These are phyloP conservation scores for Coniophora puteana DNA, from an alignment of 1,284 basidiomycete genomes.

Conservation along the genomic window DNA sequence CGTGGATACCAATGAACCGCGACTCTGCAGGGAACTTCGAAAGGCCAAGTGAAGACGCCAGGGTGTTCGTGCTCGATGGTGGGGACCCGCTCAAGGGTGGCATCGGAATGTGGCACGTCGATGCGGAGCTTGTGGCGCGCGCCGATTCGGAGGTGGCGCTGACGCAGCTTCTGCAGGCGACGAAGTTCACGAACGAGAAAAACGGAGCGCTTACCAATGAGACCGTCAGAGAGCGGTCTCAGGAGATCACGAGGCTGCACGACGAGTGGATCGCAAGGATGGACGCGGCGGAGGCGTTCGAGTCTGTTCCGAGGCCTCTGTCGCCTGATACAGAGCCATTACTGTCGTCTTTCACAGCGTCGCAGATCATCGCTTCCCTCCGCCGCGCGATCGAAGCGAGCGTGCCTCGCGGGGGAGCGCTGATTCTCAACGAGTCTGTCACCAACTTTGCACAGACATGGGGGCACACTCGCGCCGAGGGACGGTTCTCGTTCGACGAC, in stretches of 20 bases:
- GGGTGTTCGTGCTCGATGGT: constrained; percentile 58
- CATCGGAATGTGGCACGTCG: constrained; percentile 53
- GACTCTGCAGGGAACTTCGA: constrained; percentile 27
- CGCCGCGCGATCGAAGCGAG: constrained; percentile 34
- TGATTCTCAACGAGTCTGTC: constrained; percentile 63
- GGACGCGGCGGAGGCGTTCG: constrained; percentile 18
- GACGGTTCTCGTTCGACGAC: too few relatives aligned
- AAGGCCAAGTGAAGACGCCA: constrained; percentile 37
- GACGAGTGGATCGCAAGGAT: constrained; percentile 23
- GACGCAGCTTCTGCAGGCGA: constrained; percentile 40
- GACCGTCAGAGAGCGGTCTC: constrained; percentile 2
- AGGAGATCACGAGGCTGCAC: constrained; percentile 17
- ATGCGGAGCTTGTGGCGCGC: constrained; percentile 53
- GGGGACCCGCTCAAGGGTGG: constrained; percentile 57
- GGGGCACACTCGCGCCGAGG: constrained; percentile 54
- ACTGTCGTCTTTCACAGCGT: too few relatives aligned
- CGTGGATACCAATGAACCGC: constrained; percentile 55
- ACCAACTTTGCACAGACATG: constrained; percentile 53
- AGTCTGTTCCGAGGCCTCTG: too few relatives aligned
- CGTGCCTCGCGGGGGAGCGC: constrained; percentile 24
- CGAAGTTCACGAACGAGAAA: too few relatives aligned
- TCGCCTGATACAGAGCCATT: too few relatives aligned
- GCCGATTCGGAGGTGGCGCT: constrained; percentile 54
- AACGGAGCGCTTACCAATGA: constrained; percentile 12
- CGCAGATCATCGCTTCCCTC: constrained; percentile 48